Percentiles rank a stretch among this genome's conserved stretches.
These are phyloP conservation scores for Ceratobasidium sp. DNA, from an alignment of 1,284 basidiomycete genomes.

Conservation along the genomic window DNA sequence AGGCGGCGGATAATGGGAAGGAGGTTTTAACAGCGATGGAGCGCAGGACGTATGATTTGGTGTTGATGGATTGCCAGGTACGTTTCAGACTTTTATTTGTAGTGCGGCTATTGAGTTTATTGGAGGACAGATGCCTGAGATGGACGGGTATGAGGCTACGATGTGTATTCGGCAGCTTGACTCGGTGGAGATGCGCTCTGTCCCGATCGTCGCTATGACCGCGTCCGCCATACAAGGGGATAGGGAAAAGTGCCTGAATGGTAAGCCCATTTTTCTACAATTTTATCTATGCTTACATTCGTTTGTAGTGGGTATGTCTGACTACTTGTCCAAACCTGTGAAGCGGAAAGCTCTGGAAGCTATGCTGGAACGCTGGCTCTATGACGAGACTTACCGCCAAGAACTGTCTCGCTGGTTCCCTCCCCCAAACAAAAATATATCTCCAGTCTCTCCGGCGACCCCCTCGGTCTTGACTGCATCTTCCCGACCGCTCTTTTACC, in stretches of 20 bases:
- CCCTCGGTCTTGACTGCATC: neutral
- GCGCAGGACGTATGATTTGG: conserved; percentile 20
- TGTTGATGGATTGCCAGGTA: conserved; percentile 40
- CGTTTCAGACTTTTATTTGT: neutral
- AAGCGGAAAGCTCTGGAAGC: conserved; percentile 31
- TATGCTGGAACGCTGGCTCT: conserved; percentile 33
- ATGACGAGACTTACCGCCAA: conserved; percentile 38
- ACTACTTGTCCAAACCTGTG: conserved; percentile 30
- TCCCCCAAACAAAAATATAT: conserved; percentile 6
- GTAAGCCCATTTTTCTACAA: neutral
- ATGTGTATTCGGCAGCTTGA: conserved; percentile 35
- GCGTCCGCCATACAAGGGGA: conserved; percentile 40
- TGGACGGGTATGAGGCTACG: conserved; percentile 42
- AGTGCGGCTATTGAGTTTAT: neutral
- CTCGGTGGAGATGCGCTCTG: conserved; percentile 16
- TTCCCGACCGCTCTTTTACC: neutral
- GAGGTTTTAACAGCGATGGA: conserved; percentile 31
- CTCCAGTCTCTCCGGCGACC: neutral
- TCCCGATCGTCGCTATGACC: conserved; percentile 39
- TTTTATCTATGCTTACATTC: neutral
- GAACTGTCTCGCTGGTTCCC: conserved; percentile 33
- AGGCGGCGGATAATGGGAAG: conserved; percentile 37
- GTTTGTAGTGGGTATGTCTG: conserved; percentile 28
- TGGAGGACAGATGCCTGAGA: conserved; percentile 38
- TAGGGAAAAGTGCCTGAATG: conserved; percentile 33